Evolutionary conservation across 2,329 filamentous ascomycete genomes (phyloP).

Genomic region (Colletotrichum karsti): DNA sequence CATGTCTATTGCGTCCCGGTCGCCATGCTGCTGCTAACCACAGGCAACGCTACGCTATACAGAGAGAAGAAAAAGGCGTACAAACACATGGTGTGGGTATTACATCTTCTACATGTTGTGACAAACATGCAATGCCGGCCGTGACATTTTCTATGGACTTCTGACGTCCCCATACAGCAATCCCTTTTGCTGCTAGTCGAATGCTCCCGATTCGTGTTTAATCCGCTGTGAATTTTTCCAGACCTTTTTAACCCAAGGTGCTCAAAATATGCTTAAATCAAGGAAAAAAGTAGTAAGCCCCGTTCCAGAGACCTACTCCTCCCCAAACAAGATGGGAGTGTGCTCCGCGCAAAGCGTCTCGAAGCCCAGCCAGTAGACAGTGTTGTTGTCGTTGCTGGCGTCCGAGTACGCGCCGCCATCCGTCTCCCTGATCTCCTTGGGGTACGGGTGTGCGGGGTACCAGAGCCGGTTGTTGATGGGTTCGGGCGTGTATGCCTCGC

Average conservation of each 20-base stretch:
- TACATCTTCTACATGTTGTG: conserved; percentile 10
- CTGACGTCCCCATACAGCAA: neutral
- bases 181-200: neutral
- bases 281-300: neutral
- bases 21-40: neutral
- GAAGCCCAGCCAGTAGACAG: conserved; percentile 27
- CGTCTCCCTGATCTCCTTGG: conserved; percentile 14
- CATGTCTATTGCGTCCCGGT: conserved; percentile 10
- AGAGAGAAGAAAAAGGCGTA: neutral
- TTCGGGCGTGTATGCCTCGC: conserved; percentile 34
- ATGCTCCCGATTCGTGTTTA: conserved; percentile 8
- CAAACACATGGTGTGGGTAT: conserved; percentile 6
- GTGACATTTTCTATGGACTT: conserved; percentile 8
- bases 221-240: conserved; percentile 4
- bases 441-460: conserved; percentile 31
- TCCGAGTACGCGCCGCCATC: conserved; percentile 30
- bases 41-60: conserved; percentile 7
- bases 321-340: conserved; percentile 22
- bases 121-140: conserved; percentile 17
- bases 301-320: conserved; percentile 1
- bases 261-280: neutral
- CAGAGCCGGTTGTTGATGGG: conserved; percentile 42
- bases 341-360: conserved; percentile 26
- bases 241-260: conserved; percentile 8
- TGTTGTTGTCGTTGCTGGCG: conserved; percentile 25